Percentiles rank a stretch among this genome's conserved stretches.
phyloP scores from a whole-genome alignment of 148 eudicot species.

The Arbutus unedo region DNA sequence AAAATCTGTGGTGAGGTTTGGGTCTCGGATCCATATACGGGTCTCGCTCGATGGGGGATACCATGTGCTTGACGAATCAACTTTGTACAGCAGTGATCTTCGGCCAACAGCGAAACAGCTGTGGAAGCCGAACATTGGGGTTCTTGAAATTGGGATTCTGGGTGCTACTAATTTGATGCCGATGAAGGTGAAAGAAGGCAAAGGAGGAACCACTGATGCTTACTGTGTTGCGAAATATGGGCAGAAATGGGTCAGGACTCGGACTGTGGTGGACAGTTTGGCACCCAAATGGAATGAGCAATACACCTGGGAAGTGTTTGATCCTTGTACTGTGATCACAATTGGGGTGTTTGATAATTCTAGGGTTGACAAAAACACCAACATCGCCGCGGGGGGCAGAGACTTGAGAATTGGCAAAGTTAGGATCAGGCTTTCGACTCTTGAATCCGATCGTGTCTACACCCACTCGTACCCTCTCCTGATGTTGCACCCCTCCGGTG shows the following conservation, averaged over 20 bases:
- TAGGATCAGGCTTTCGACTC: conserved; percentile 74
- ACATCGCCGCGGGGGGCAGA: conserved; percentile 26
- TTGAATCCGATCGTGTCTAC: conserved; percentile 77
- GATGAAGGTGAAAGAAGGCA: conserved; percentile 76
- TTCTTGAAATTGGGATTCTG: conserved; percentile 86
- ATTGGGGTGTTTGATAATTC: conserved; percentile 84
- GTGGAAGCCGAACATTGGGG: conserved; percentile 86
- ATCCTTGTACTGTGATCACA: conserved; percentile 93
- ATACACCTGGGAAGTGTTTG: conserved; percentile 97
- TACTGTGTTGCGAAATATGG: conserved; percentile 96
- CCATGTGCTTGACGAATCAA: conserved; percentile 88
- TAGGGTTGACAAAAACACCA: conserved; percentile 51
- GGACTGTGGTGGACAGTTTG: conserved; percentile 76
- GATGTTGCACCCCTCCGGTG: conserved; percentile 79
- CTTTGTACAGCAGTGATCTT: conserved; percentile 81
- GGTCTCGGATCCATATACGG: conserved; percentile 67
- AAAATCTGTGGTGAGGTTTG: conserved; percentile 48
- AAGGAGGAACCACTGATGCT: conserved; percentile 68
- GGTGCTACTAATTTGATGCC: conserved; percentile 80
- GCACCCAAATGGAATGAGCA: conserved; percentile 95
- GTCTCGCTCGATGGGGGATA: conserved; percentile 84
- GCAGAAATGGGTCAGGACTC: conserved; percentile 85
- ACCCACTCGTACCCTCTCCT: conserved; percentile 85
- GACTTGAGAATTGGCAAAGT: conserved; percentile 85
- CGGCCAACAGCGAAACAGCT: conserved; percentile 91